Percentiles rank a stretch among this genome's conserved stretches.
Evolutionary conservation across 495 filamentous ascomycete genomes (phyloP).

Genomic region (Neohortaea acidophila): DNA sequence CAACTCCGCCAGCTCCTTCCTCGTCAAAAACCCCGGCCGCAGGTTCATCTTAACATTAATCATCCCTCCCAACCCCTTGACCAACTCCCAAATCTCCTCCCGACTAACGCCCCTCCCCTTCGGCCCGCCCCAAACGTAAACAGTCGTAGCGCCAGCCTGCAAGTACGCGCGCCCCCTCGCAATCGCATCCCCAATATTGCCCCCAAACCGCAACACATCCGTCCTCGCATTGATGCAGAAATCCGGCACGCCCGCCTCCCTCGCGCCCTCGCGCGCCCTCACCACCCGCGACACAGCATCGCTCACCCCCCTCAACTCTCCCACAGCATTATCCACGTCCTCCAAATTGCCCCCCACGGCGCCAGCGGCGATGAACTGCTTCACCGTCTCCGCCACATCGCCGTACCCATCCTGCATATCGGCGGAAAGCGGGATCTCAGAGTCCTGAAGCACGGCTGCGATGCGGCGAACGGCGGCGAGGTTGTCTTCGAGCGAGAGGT

Average conservation of each 20-base stretch:
- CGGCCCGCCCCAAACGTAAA: neutral
- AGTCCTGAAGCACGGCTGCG: neutral
- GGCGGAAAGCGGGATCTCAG: neutral
- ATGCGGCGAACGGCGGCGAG: neutral
- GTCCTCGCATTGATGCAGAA: slow-evolving; percentile 2
- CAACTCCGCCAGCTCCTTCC: neutral
- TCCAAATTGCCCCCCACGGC: slow-evolving; percentile 1
- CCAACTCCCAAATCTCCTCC: neutral
- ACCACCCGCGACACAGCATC: neutral
- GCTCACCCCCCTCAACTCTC: neutral
- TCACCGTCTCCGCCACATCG: neutral
- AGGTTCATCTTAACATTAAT: slow-evolving; percentile 2
- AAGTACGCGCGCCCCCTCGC: neutral
- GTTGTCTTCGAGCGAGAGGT: neutral
- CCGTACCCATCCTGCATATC: slow-evolving; percentile 1
- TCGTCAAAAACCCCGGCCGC: neutral
- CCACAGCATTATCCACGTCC: neutral
- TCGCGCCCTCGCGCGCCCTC: neutral
- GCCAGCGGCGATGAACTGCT: neutral
- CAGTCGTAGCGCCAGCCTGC: neutral
- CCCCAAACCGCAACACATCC: neutral
- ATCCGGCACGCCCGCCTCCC: neutral
- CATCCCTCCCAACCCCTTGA: neutral
- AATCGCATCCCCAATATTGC: neutral
- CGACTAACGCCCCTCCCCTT: neutral